Evolutionary conservation across 2,329 filamentous ascomycete genomes (phyloP), one percentile per base, ranked within the genome.

Genomic region (Colletotrichum gigasporum): DNA sequence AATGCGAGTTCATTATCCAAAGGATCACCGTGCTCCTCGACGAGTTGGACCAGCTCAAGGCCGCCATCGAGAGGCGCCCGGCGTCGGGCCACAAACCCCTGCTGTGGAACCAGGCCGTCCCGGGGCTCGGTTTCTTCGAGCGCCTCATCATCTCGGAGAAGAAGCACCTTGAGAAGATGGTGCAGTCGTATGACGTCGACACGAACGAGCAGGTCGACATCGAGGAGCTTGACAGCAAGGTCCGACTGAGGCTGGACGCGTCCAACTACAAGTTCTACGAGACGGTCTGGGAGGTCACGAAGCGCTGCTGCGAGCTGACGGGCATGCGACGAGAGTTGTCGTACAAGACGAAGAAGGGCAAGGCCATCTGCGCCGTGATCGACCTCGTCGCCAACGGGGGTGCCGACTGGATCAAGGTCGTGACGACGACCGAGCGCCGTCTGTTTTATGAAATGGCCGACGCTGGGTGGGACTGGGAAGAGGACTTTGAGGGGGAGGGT

Each of bases 381-480:
- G 66, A 68, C 30, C 20, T 64, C n/a, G 64, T 68, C 10, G 66
- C 55, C 1, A 52, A 44, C 12, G 66, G 64, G 14, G 64, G 66
- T n/a, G 51, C 50, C 6, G 59, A 65, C 0, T 68, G 66, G 66
- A 61, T 68, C n/a, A 68, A 68, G 41, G 42, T 67, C 16, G 60
- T 68, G 4, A 68, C 64, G 5, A 68, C 66, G 3, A 68, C 66
- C n/a, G 59, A 67, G 41, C 51, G 66, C 10, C 24, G 77, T 26
- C 69, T 80, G 53, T 75, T 75, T 7, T 70, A 77, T 3, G 77
- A 81, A 45, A 76, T 81, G 78, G 73, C 73, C 3, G 78, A 79
- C 45, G 72, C 71, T n/a, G 79, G 79, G 4, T 80, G 79, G 79
- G 71, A 71, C 6, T 81, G 79, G 79, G 79, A 76, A 5, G 75